Percentiles rank a stretch among this genome's conserved stretches.
Conservation (phyloP, 208 protist genomes). For the Leishmania mexicana region DNA sequence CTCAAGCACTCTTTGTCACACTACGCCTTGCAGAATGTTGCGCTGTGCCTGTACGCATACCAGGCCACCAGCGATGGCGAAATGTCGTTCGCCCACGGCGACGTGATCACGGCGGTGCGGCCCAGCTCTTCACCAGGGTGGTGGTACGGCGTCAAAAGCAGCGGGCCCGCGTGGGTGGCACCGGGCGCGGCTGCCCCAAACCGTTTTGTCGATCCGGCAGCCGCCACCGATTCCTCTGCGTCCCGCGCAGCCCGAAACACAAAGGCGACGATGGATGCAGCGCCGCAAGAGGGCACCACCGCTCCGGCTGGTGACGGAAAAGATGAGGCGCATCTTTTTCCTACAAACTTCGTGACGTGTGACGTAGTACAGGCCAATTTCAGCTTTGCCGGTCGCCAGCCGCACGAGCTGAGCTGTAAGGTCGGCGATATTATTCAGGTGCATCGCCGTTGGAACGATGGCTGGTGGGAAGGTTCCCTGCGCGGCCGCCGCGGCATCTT, state of each 20-base stretch:
- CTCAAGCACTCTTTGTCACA: slow-evolving; percentile 17
- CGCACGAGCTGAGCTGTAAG: slow-evolving; percentile 49
- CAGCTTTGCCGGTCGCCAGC: slow-evolving; percentile 44
- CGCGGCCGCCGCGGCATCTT: slow-evolving; percentile 74
- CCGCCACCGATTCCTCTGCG: not conserved
- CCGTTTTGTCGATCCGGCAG: slow-evolving; percentile 22
- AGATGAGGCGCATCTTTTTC: slow-evolving; percentile 46
- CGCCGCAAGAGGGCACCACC: not conserved
- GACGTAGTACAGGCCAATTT: slow-evolving; percentile 68
- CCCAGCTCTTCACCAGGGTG: slow-evolving; percentile 58
- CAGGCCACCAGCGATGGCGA: slow-evolving; percentile 53
- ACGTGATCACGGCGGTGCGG: slow-evolving; percentile 58
- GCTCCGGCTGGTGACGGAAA: not conserved
- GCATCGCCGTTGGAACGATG: slow-evolving; percentile 86
- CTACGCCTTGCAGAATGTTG: slow-evolving; percentile 45
- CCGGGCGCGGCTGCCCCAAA: not conserved
- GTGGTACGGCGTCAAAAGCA: slow-evolving; percentile 71
- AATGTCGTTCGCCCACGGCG: slow-evolving; percentile 55
- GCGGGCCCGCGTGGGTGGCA: slow-evolving; percentile 18
- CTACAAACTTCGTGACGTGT: slow-evolving; percentile 75
- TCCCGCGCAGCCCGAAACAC: not conserved
- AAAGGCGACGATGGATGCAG: not conserved
- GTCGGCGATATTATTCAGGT: slow-evolving; percentile 70
- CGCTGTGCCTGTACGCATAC: slow-evolving; percentile 69
- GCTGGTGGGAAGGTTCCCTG: slow-evolving; percentile 87